These are phyloP conservation scores for Kurtzmaniella quercitrusa DNA, from an alignment of 1,139 yeast genomes.

Conservation along the genomic window DNA sequence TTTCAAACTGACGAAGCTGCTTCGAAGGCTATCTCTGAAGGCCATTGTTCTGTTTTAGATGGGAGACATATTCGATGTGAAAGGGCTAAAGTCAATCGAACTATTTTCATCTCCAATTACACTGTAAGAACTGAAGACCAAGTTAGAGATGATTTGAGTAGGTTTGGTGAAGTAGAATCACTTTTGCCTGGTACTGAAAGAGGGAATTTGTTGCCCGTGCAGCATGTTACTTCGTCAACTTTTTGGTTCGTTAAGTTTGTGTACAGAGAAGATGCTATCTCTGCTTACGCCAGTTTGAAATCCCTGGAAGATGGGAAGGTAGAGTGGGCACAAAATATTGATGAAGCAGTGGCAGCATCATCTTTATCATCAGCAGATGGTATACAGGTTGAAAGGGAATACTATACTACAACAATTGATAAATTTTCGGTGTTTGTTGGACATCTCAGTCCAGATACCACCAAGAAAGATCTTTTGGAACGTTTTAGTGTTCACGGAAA, in stretches of 20 bases:
- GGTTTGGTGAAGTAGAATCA: conserved; percentile 75
- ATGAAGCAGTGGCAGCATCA: conserved; percentile 13
- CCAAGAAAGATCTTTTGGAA: conserved; percentile 48
- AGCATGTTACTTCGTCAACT: conserved; percentile 16
- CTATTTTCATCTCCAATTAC: conserved; percentile 52
- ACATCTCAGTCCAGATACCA: conserved; percentile 53
- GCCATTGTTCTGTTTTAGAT: conserved; percentile 65
- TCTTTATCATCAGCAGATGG: conserved; percentile 3
- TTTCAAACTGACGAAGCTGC: conserved; percentile 72
- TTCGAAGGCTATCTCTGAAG: conserved; percentile 58
- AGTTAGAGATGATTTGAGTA: conserved; percentile 35
- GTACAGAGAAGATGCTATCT: conserved; percentile 85
- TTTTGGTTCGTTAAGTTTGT: conserved; percentile 82
- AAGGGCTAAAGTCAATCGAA: conserved; percentile 85
- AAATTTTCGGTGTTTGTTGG: conserved; percentile 74
- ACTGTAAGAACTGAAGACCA: conserved; percentile 19
- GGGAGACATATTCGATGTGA: conserved; percentile 84
- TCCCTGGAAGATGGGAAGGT: conserved; percentile 50
- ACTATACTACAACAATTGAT: conserved; percentile 42
- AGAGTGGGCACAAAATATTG: conserved; percentile 85
- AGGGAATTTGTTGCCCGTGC: conserved; percentile 5
- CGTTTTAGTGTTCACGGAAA: conserved; percentile 68
- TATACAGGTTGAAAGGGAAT: conserved; percentile 9
- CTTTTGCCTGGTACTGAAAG: conserved; percentile 45
- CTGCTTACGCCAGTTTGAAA: conserved; percentile 72